phyloP scores from a whole-genome alignment of 73 alveolate species.

The Paramecium biaurelia region DNA sequence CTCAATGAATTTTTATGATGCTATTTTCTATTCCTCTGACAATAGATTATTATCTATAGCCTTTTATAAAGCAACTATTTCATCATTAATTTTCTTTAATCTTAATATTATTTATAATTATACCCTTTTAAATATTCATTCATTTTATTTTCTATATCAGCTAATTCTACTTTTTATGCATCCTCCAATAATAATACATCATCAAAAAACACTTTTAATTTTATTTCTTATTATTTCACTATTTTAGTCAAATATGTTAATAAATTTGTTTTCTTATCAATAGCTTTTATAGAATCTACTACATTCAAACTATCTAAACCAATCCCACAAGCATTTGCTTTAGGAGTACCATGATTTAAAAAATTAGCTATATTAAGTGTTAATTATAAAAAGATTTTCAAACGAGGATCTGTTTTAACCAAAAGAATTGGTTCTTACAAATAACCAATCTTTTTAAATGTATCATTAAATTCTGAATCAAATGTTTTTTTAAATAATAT shows the following conservation, averaged over 20 bases:
- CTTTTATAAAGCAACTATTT: not conserved
- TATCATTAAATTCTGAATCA: conserved; percentile 31
- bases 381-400: conserved; percentile 27
- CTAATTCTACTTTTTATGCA: conserved; percentile 31
- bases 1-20: not conserved
- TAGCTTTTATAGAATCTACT: not conserved
- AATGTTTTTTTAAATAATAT: not conserved
- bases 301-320: not conserved
- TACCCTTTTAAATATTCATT: conserved; percentile 48
- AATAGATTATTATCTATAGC: not conserved
- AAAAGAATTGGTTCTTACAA: conserved; percentile 5
- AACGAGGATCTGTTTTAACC: not conserved
- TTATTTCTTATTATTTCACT: conserved; percentile 6
- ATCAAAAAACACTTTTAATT: conserved; percentile 22
- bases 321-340: conserved; percentile 49
- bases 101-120: not conserved
- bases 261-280: conserved; percentile 22
- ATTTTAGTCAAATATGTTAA: not conserved
- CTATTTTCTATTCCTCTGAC: not conserved
- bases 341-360: conserved; percentile 42
- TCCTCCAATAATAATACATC: conserved; percentile 13
- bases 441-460: conserved; percentile 29
- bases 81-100: conserved; percentile 9
- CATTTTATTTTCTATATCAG: not conserved
- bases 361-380: conserved; percentile 12